Evolutionary conservation across 2,329 filamentous ascomycete species (phyloP), one percentile per base, ranked within the genome.

Genomic region (Cladophialophora chaetospira): DNA sequence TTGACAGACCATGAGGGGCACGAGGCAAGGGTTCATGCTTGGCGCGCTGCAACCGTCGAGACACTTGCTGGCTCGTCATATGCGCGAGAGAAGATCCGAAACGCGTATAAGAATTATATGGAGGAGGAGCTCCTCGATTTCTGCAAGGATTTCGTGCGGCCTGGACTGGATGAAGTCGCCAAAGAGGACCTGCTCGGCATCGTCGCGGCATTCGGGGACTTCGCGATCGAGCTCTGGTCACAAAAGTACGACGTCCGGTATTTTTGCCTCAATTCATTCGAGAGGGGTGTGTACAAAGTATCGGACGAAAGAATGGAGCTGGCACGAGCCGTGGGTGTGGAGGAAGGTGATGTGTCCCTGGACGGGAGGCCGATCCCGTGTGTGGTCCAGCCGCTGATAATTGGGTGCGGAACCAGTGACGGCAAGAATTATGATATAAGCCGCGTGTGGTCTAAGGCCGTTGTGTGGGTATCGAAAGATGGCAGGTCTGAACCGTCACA

Each of bases 231-330:
- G n/a, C 5, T 42, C 36, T 42, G 36, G 36, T 42, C 36, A 42
- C n/a, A 42, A 21, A 42, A 42, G 19, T 42, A 42, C 36, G n/a
- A 42, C n/a, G 36, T 42, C 36, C n/a, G 10, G 36, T 42, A 42
- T 42, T 42, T 42, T 10, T 42, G 36, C 19, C 36, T 42, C 10
- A 42, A 42, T 17, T 17, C 36, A 17, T 42, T 42, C 19, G 19
- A 42, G 19, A 21, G 19, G n/a, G 19, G 21, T 3, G 36, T 42
- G 19, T 42, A 42, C 36, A 42, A 42, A 21, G 36, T 21, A 3
- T 6, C 5, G 19, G 36, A 42, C 36, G 19, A 42, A 42, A 21
- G 19, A 10, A 42, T 42, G 36, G 36, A 42, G 36, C 36, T 42
- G 36, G 36, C 36, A 21, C 36, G 19, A 21, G 36, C 36, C n/a